phyloP scores from a whole-genome alignment of 345 rosid species.

The Moricandia arvensis region DNA sequence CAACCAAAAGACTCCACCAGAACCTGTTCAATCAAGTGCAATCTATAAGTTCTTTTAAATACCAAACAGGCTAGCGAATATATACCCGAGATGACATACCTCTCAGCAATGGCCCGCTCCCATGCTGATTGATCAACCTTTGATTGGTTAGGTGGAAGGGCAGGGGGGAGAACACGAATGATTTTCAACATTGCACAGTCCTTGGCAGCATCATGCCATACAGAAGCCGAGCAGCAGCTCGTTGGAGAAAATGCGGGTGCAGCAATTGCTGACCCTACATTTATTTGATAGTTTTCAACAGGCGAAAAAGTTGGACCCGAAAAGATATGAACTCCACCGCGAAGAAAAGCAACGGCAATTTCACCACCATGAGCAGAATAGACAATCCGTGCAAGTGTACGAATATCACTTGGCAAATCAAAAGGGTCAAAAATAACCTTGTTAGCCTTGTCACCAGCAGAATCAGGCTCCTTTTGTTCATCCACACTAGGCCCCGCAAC shows the following conservation, averaged over 20 bases:
- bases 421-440: slow-evolving; percentile 90
- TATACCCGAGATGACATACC: slow-evolving; percentile 45
- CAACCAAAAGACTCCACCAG: slow-evolving; percentile 99
- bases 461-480: slow-evolving; percentile 52
- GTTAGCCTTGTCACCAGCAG: slow-evolving; percentile 56
- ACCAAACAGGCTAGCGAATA: not conserved
- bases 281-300: slow-evolving; percentile 92
- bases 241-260: slow-evolving; percentile 99
- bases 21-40: slow-evolving; percentile 57
- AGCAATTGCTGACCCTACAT: slow-evolving; percentile 95
- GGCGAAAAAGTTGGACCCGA: slow-evolving; percentile 91
- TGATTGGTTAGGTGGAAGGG: slow-evolving; percentile 70
- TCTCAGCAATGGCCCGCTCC: slow-evolving; percentile 99
- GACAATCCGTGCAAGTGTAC: slow-evolving; percentile 90
- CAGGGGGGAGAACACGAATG: slow-evolving; percentile 95
- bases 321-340: slow-evolving; percentile 96
- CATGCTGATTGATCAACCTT: slow-evolving; percentile 79
- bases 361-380: slow-evolving; percentile 99
- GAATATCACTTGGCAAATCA: slow-evolving; percentile 94
- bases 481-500: slow-evolving; percentile 54
- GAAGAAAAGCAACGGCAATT: slow-evolving; percentile 90
- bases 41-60: not conserved
- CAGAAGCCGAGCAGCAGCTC: slow-evolving; percentile 98
- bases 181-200: slow-evolving; percentile 88
- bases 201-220: slow-evolving; percentile 84